These are phyloP conservation scores for Rubroboletus pulcherrimus DNA, from an alignment of 768 basidiomycete species.

Conservation along the genomic window DNA sequence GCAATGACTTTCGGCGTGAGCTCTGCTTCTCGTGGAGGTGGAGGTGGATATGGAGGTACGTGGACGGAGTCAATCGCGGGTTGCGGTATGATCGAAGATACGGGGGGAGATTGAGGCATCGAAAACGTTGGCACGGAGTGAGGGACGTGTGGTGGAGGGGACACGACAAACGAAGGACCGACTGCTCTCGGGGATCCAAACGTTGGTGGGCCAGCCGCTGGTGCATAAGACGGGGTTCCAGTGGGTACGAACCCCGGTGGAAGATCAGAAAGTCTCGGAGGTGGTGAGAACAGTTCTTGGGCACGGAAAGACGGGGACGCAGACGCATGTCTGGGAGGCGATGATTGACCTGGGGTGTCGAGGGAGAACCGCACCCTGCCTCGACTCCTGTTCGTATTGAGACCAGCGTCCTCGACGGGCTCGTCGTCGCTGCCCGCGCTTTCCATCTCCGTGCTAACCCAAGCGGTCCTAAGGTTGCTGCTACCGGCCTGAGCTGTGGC, in stretches of 20 bases:
- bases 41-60: conserved; percentile 19
- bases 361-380: conserved; percentile 18
- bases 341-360: conserved; percentile 14
- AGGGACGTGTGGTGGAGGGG: conserved; percentile 18
- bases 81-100: background rate
- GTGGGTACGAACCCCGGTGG: conserved; percentile 31
- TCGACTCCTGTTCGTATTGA: conserved; percentile 1
- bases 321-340: conserved; percentile 9
- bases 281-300: conserved; percentile 14
- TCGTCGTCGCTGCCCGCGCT: conserved; percentile 28
- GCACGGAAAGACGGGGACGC: conserved; percentile 10
- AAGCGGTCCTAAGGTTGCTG: conserved; percentile 27
- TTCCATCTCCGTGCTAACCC: conserved; percentile 46
- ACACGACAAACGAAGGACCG: conserved; percentile 7
- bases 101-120: conserved; percentile 16
- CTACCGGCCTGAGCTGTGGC: conserved; percentile 18
- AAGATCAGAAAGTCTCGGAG: conserved; percentile 17
- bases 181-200: conserved; percentile 5
- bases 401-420: conserved; percentile 16
- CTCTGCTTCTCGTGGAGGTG: conserved; percentile 32
- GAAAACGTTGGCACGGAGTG: conserved; percentile 11
- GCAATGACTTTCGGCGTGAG: conserved; percentile 64
- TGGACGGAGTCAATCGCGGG: conserved; percentile 5
- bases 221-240: conserved; percentile 13
- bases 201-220: conserved; percentile 6